Conservation (phyloP, 202 grass and related monocot genomes). For the Carex arenaria region DNA sequence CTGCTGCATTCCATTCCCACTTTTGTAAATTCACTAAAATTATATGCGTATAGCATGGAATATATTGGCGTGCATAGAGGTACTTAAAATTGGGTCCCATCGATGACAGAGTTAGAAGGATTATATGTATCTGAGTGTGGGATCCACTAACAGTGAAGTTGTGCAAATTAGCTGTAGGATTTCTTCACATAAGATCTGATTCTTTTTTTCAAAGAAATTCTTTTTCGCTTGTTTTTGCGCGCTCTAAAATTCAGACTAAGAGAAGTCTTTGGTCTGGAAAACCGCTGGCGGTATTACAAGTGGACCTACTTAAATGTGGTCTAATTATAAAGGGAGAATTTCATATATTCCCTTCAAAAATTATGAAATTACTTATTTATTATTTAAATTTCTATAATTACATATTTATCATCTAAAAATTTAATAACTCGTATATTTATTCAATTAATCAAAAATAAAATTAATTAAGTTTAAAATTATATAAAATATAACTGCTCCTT, state of each 20-base stretch:
- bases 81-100: neutral
- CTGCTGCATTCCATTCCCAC: neutral
- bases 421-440: too few relatives aligned
- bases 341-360: too few relatives aligned
- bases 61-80: neutral
- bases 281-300: neutral
- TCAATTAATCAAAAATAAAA: too few relatives aligned
- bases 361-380: too few relatives aligned
- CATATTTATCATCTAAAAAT: too few relatives aligned
- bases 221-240: neutral
- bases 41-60: neutral
- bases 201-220: neutral
- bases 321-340: too few relatives aligned
- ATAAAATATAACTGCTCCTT: too few relatives aligned
- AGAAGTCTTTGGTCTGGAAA: slow-evolving; percentile 1
- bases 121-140: neutral
- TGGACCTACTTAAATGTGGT: slow-evolving; percentile 1
- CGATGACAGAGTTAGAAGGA: neutral
- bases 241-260: too few relatives aligned
- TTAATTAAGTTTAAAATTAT: too few relatives aligned
- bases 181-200: neutral
- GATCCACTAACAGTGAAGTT: neutral
- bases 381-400: too few relatives aligned
- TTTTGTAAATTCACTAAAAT: neutral
- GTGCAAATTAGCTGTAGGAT: neutral